Conservation (phyloP, 2,329 filamentous ascomycete genomes). For the Colletotrichum eremochloae region DNA sequence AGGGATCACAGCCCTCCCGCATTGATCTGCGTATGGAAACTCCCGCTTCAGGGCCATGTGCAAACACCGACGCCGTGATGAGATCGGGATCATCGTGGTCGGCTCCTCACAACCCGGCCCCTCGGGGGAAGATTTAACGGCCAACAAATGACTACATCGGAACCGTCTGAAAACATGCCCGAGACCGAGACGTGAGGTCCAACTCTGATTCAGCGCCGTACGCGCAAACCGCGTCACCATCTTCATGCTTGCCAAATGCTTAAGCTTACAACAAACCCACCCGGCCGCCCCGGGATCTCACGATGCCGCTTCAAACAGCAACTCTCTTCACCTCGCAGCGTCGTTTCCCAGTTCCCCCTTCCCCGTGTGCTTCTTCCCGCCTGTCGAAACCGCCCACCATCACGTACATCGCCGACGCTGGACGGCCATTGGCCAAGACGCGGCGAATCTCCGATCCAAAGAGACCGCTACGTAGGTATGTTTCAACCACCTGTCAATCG, state of each 20-base stretch:
- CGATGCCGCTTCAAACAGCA: constrained; percentile 9
- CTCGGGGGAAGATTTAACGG: too few relatives aligned
- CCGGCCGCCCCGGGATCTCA: background rate
- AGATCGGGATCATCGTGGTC: background rate
- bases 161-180: background rate
- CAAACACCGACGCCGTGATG: background rate
- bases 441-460: constrained; percentile 8
- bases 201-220: background rate
- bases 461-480: constrained; percentile 1
- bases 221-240: background rate
- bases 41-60: constrained; percentile 11
- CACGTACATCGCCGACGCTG: constrained; percentile 10
- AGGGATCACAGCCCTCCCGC: constrained; percentile 23
- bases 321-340: constrained; percentile 1
- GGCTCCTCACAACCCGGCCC: background rate
- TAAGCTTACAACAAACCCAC: constrained; percentile 9
- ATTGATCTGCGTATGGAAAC: constrained; percentile 22
- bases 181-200: background rate
- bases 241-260: background rate
- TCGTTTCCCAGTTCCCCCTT: too few relatives aligned
- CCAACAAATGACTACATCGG: background rate
- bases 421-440: constrained; percentile 3
- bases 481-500: constrained; percentile 27
- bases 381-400: background rate
- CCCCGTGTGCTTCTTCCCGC: background rate